Percentiles rank a stretch among this genome's conserved stretches.
phyloP scores from a whole-genome alignment of 2,329 filamentous ascomycete species.

The Colletotrichum eremochloae region DNA sequence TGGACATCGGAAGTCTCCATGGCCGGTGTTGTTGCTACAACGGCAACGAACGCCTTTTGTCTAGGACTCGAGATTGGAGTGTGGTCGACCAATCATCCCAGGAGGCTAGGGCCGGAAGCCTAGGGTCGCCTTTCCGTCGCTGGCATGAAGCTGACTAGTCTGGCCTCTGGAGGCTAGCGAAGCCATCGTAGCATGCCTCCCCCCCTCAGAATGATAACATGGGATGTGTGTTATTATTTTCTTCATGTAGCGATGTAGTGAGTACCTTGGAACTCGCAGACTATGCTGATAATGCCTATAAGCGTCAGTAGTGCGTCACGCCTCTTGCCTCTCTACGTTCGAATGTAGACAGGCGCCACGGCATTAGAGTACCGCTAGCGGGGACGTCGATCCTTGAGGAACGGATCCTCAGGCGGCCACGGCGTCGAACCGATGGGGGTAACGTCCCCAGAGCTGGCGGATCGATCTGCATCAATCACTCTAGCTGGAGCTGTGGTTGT shows the following conservation, averaged over 20 bases:
- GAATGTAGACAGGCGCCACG: not conserved
- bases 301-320: not conserved
- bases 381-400: not conserved
- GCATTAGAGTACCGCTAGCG: slow-evolving; percentile 11
- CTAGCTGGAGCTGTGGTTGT: too few species aligned
- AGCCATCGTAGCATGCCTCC: not conserved
- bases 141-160: not conserved
- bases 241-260: not conserved
- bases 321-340: not conserved
- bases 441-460: not conserved
- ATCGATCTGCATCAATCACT: slow-evolving; percentile 20
- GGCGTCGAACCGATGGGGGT: slow-evolving; percentile 8
- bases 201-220: not conserved
- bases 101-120: not conserved
- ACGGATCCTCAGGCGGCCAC: slow-evolving; percentile 27
- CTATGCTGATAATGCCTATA: not conserved
- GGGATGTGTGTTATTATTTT: not conserved
- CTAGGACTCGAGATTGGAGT: not conserved
- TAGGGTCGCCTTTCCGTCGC: not conserved
- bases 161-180: not conserved
- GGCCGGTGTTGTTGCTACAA: not conserved
- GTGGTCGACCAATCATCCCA: not conserved
- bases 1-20: not conserved
- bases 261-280: not conserved
- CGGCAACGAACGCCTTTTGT: not conserved